Evolutionary conservation across 495 filamentous ascomycete species (phyloP), one percentile per base, ranked within the genome.

Genomic region (Penicillium angulare): DNA sequence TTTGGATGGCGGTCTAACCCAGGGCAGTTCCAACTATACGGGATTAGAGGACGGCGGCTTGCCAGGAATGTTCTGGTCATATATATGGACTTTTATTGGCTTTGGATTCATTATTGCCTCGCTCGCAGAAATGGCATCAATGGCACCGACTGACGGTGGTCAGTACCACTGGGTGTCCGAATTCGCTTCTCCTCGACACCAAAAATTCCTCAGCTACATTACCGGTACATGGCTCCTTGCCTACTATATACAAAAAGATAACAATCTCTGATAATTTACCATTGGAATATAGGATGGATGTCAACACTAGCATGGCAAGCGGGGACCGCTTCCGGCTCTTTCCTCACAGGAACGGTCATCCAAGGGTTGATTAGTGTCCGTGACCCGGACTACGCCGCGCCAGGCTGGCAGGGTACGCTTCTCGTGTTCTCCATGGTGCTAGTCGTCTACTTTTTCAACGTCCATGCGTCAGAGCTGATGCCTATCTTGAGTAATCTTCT

Each of bases 91-190:
- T n/a, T 67, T 66, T 21, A 49, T 73, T 29, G 69, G 68, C 10
- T 65, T 70, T 23, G 56, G 57, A 7, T 57, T 62, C 23, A 59
- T 69, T 5, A 69, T 64, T 24, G 50, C 60, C 22, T 73, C 67
- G 0, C 32, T 74, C 31, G 60, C 70, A 3, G 71, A 73, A 49
- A 70, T 74, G 67, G 69, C 69, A 2, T 72, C 71, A 0, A 72
- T 72, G 65, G 54, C 54, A 5, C 58, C 58, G 3, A 61, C 58
- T 0, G 47, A 68, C 3, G 76, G 71, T 22, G 73, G 72, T 1
- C 72, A 78, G 52, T 78, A 76, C 35, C 74, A 78, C 47, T 78
- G 75, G 74, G 72, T 75, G 0, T 75, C 69, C 2, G 77, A 79
- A 44, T 79, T 79, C 41, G 61, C 75, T 0, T 68, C 71, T 1